A percentile compares a stretch with the other conserved stretches of the same genome.
Evolutionary conservation across 768 basidiomycete genomes (phyloP).

Genomic region (Hygrophorus pudorinus): DNA sequence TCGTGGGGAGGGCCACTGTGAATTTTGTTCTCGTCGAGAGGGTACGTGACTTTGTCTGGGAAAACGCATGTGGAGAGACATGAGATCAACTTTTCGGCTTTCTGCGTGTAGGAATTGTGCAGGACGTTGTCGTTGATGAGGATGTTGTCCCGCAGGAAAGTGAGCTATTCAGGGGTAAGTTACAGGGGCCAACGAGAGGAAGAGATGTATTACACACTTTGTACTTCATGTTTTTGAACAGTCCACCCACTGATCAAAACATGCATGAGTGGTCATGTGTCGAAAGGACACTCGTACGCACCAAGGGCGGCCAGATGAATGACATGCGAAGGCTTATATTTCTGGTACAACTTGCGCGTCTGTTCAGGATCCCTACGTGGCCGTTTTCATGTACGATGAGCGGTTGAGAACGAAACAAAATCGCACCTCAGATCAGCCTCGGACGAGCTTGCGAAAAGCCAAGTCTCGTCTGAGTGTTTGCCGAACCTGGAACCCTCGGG

Average conservation of each 20-base stretch:
- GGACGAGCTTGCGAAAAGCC: slow-evolving; percentile 73
- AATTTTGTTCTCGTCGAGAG: slow-evolving; percentile 87
- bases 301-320: slow-evolving; percentile 93
- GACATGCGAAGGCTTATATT: slow-evolving; percentile 91
- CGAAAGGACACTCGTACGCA: slow-evolving; percentile 23
- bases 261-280: slow-evolving; percentile 5
- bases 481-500: slow-evolving; percentile 73
- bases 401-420: background rate
- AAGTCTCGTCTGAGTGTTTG: slow-evolving; percentile 63
- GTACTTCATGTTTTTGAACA: slow-evolving; percentile 94
- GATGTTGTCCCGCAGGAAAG: slow-evolving; percentile 90
- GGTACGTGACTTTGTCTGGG: slow-evolving; percentile 91
- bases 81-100: slow-evolving; percentile 75
- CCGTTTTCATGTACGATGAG: background rate
- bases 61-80: slow-evolving; percentile 97
- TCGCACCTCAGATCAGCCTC: slow-evolving; percentile 79
- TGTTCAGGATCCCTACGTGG: slow-evolving; percentile 52
- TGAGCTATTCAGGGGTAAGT: slow-evolving; percentile 37
- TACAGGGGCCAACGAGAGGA: background rate
- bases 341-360: slow-evolving; percentile 70
- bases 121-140: slow-evolving; percentile 95
- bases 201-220: slow-evolving; percentile 40
- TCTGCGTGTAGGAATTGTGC: slow-evolving; percentile 56
- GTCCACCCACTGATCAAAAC: slow-evolving; percentile 65
- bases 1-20: slow-evolving; percentile 88